Base-by-base conservation (phyloP, 1,284 basidiomycete genomes). In the Phylloboletellus chloephorus region DNA sequence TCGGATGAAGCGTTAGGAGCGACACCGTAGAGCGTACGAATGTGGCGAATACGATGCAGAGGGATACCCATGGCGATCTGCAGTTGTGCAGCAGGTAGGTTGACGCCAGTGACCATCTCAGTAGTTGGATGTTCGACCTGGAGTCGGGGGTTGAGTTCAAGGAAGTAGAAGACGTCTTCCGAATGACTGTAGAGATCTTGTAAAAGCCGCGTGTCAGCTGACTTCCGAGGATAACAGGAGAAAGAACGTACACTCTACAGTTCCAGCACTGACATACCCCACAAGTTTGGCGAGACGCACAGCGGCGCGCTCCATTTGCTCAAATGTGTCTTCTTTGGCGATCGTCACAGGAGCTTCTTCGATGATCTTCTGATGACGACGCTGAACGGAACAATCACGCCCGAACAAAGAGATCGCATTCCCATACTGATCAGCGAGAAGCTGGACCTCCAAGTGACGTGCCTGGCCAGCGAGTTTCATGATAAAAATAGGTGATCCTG, bases 51-150 rank as follows among this genome's bases (percentile, higher is more conserved):
- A 47, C 89, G 84, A 67, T 98, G 88, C 30, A 99, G 76, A 26
- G 96, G 94, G 46, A 98, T 80, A 71, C 96, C 96, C 96, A 99
- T 98, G 26, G 96, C 92, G 49, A 99, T 76, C 66, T 98, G 94
- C 33, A 98, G 80, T 67, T 99, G 96, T 16, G 95, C 90, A 39
- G 94, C 94, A 17, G 96, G 96, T 43, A 99, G 81, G 67, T 98
- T 98, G 66, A 98, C 95, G 15, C 96, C 95, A 7, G 89, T 87
- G 23, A 98, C 96, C 93, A 98, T 99, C 69, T 99, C 96, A 19
- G 96, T 99, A 13, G 96, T 98, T 13, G 96, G 96, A 64, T 96
- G 94, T 73, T 98, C 95, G 60, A 99, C 96, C 72, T 99, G 96
- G 24, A 98, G 84, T 79, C 96, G 95, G 32, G 96, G 96, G 68